phyloP scores from a whole-genome alignment of 257 asterid genomes.

The Solanum lignicaule region DNA sequence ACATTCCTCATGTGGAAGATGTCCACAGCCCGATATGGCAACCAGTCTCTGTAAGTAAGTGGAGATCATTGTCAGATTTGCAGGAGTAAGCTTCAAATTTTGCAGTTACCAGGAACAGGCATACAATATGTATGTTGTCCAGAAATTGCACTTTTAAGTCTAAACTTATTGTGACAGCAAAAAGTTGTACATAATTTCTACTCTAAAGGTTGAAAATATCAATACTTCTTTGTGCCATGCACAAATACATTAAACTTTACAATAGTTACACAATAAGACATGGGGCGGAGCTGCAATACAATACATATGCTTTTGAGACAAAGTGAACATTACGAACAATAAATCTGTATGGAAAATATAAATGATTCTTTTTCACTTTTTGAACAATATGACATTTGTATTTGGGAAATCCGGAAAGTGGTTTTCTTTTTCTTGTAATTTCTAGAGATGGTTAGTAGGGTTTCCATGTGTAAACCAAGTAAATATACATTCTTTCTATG shows the following conservation, averaged over 20 bases:
- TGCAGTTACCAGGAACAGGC: not conserved
- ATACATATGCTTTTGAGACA: not conserved
- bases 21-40: constrained; percentile 93
- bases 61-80: not conserved
- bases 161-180: not conserved
- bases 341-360: not conserved
- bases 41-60: constrained; percentile 65
- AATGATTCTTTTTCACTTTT: not conserved
- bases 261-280: not conserved
- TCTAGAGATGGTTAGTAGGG: not conserved
- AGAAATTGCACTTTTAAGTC: not conserved
- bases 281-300: not conserved
- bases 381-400: not conserved
- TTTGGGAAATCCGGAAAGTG: not conserved
- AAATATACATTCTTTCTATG: not conserved
- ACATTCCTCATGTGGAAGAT: constrained; percentile 98
- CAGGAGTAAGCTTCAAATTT: not conserved
- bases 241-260: not conserved
- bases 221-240: not conserved
- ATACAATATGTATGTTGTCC: not conserved
- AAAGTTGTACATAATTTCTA: no score
- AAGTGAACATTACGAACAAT: not conserved
- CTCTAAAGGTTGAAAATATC: not conserved
- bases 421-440: not conserved
- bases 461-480: not conserved